These are phyloP conservation scores for Pleurotus pulmonarius DNA, from an alignment of 768 basidiomycete species.

Conservation along the genomic window DNA sequence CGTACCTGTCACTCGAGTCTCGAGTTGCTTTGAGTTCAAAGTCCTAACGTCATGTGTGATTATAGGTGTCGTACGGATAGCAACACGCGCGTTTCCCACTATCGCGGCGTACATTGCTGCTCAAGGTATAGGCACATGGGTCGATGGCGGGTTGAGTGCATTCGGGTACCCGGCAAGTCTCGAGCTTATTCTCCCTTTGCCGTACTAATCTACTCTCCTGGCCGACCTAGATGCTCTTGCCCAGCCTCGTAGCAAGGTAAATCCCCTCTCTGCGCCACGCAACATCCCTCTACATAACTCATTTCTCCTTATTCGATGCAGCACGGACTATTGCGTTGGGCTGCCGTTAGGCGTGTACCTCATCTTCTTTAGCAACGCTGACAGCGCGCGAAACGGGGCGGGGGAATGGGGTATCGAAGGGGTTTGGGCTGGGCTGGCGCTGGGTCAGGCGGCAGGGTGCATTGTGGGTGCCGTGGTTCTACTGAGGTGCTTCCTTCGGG, in stretches of 20 bases:
- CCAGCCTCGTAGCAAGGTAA: conserved; percentile 6
- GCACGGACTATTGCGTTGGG: conserved; percentile 4
- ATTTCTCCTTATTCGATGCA: neutral
- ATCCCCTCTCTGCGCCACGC: neutral
- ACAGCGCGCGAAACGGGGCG: neutral
- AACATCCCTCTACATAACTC: neutral
- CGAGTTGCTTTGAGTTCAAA: neutral
- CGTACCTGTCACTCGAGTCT: no score
- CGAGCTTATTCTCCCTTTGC: neutral
- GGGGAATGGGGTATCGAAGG: conserved; percentile 6
- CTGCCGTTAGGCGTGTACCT: neutral
- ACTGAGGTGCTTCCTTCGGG: neutral
- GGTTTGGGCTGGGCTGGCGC: conserved; percentile 6
- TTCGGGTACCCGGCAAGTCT: neutral
- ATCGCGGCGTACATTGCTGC: neutral
- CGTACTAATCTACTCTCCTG: neutral
- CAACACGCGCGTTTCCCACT: neutral
- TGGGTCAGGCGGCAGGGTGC: neutral
- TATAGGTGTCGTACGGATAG: conserved; percentile 4
- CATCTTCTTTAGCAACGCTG: neutral
- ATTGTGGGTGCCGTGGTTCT: conserved; percentile 3
- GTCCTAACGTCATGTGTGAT: neutral
- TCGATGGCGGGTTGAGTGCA: conserved; percentile 1
- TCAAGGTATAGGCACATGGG: conserved; percentile 5
- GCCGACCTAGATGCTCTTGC: neutral